Conservation (phyloP, 257 asterid species). For the Vinca minor region DNA sequence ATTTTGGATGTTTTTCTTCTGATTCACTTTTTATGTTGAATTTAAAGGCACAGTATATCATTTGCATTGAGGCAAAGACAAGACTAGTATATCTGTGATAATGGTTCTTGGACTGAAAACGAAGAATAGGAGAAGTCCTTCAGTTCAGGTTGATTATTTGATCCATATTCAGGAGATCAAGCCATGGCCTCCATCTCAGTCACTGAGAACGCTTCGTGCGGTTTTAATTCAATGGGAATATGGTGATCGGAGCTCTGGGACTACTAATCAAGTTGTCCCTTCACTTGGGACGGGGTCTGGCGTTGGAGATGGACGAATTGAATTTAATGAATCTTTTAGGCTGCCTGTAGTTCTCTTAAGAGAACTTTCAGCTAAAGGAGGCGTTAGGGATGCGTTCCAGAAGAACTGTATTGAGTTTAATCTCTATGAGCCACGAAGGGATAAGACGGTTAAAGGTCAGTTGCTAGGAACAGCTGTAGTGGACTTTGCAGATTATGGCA, state of each 20-base stretch:
- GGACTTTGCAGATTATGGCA: slow-evolving; percentile 65
- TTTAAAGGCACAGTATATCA: slow-evolving; percentile 7
- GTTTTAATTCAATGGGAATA: slow-evolving; percentile 76
- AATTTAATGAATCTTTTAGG: slow-evolving; percentile 64
- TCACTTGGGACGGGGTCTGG: slow-evolving; percentile 42
- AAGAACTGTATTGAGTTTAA: slow-evolving; percentile 61
- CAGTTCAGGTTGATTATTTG: slow-evolving; percentile 49
- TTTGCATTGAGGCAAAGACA: slow-evolving; percentile 12
- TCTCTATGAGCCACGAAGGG: slow-evolving; percentile 66
- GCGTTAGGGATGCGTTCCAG: slow-evolving; percentile 39
- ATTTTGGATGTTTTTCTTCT: background rate
- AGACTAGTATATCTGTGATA: slow-evolving; percentile 18
- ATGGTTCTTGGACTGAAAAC: slow-evolving; percentile 59
- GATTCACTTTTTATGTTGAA: slow-evolving; percentile 7
- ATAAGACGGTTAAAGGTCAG: slow-evolving; percentile 55
- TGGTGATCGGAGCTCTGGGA: slow-evolving; percentile 48
- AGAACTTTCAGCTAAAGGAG: slow-evolving; percentile 41
- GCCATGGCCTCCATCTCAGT: slow-evolving; percentile 92
- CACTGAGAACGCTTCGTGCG: slow-evolving; percentile 46
- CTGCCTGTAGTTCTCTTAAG: slow-evolving; percentile 43
- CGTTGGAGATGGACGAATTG: slow-evolving; percentile 58
- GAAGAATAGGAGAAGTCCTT: slow-evolving; percentile 43
- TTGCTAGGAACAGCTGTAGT: slow-evolving; percentile 66
- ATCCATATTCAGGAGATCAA: slow-evolving; percentile 55
- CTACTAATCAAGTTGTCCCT: slow-evolving; percentile 56